Conservation (phyloP, 306 rosid species). For the Delonix regia region DNA sequence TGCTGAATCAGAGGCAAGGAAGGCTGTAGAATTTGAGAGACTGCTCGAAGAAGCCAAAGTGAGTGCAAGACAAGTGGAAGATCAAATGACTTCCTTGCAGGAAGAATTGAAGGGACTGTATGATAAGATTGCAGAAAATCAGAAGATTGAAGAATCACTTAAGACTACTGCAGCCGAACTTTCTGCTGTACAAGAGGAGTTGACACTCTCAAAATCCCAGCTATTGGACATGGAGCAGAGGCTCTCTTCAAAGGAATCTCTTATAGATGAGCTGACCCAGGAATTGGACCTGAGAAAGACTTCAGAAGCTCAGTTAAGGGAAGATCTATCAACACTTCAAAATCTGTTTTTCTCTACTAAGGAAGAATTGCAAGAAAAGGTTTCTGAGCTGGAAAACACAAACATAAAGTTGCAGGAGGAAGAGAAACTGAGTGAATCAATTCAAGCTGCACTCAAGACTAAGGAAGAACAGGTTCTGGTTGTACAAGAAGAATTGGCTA, state of each 20-base stretch:
- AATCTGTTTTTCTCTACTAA: slow-evolving; percentile 55
- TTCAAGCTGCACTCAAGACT: slow-evolving; percentile 53
- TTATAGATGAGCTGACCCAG: slow-evolving; percentile 54
- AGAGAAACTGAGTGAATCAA: slow-evolving; percentile 57
- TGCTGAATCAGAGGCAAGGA: slow-evolving; percentile 76
- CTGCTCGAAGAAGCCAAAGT: slow-evolving; percentile 69
- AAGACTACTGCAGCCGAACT: slow-evolving; percentile 66
- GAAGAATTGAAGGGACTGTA: slow-evolving; percentile 75
- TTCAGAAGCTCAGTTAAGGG: slow-evolving; percentile 71
- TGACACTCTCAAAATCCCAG: slow-evolving; percentile 69
- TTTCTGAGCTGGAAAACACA: slow-evolving; percentile 64
- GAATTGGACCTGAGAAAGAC: slow-evolving; percentile 60
- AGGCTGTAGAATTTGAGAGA: slow-evolving; percentile 71
- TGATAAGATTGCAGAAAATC: slow-evolving; percentile 70
- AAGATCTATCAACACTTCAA: slow-evolving; percentile 76
- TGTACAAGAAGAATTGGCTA: slow-evolving; percentile 53
- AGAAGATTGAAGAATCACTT: slow-evolving; percentile 78
- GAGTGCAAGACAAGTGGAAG: slow-evolving; percentile 64
- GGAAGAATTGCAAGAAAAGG: slow-evolving; percentile 69
- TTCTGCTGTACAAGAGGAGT: slow-evolving; percentile 70
- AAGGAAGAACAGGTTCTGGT: slow-evolving; percentile 55
- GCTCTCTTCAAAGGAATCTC: slow-evolving; percentile 61
- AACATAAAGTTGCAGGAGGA: slow-evolving; percentile 68
- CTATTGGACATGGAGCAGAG: slow-evolving; percentile 54
- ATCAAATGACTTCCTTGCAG: slow-evolving; percentile 66